Percentiles rank a stretch among this genome's conserved stretches.
Conservation (phyloP, 2,329 filamentous ascomycete species). For the Westerdykella sp. region DNA sequence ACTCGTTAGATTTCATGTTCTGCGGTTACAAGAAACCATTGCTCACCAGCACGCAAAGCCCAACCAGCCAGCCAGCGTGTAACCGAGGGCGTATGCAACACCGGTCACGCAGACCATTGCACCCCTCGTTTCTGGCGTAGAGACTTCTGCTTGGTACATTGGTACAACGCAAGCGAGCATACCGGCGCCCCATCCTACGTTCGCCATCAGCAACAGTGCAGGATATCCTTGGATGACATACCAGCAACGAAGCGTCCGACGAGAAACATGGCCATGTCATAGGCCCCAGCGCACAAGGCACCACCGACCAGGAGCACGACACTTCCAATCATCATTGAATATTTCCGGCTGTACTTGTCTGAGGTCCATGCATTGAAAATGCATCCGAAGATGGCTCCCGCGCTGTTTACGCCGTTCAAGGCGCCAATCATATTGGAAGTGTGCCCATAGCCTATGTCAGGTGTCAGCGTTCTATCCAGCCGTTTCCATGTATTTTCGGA, state of each 20-base stretch:
- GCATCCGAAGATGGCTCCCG: conserved; percentile 36
- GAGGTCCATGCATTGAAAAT: conserved; percentile 38
- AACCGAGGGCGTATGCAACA: conserved; percentile 40
- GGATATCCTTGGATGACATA: conserved; percentile 2
- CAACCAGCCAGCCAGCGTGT: conserved; percentile 37
- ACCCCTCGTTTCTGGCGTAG: conserved; percentile 38
- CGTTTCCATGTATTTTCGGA: background rate
- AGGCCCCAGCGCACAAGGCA: conserved; percentile 35
- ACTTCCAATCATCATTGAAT: conserved; percentile 35
- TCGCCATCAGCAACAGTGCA: no score
- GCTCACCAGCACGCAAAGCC: conserved; percentile 37
- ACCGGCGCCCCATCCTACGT: conserved; percentile 21
- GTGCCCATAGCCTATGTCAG: conserved; percentile 31
- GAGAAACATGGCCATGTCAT: conserved; percentile 39
- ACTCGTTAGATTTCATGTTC: no score
- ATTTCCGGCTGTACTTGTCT: conserved; percentile 35
- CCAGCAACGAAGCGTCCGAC: conserved; percentile 37
- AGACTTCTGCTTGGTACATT: conserved; percentile 39
- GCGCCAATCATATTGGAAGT: conserved; percentile 42
- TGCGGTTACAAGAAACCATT: background rate
- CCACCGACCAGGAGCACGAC: conserved; percentile 37
- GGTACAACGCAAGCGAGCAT: conserved; percentile 29
- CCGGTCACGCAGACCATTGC: conserved; percentile 31
- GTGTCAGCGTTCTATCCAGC: background rate
- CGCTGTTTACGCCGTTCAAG: conserved; percentile 43